Conservation (phyloP, 805 yeast species). For the Candida sithepensis region DNA sequence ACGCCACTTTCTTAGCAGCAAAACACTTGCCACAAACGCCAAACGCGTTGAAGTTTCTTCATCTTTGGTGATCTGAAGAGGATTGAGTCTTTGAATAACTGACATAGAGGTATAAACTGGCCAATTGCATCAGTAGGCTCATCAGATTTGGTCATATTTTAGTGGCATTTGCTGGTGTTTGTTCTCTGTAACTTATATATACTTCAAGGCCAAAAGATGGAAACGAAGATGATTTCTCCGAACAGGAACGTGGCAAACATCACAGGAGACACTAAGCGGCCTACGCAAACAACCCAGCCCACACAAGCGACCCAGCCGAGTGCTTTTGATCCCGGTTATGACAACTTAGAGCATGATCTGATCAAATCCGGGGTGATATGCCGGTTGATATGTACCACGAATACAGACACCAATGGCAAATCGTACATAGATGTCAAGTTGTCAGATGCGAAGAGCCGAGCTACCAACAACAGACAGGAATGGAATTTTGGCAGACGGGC, state of each 20-base stretch:
- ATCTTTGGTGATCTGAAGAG: neutral
- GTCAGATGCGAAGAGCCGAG: constrained; percentile 11
- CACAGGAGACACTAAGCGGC: constrained; percentile 3
- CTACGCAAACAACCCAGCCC: constrained; percentile 23
- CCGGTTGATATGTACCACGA: constrained; percentile 32
- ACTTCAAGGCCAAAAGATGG: neutral
- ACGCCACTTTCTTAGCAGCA: neutral
- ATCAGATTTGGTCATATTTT: neutral
- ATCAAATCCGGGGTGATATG: constrained; percentile 32
- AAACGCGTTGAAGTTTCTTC: neutral
- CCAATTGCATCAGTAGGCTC: neutral
- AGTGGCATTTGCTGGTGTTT: neutral
- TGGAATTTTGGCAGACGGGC: constrained; percentile 66
- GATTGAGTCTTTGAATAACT: too few species aligned
- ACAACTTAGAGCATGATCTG: constrained; percentile 24
- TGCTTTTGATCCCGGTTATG: constrained; percentile 24
- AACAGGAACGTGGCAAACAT: neutral
- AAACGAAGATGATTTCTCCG: neutral
- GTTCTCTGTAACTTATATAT: neutral
- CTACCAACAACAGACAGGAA: constrained; percentile 21
- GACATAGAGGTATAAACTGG: neutral
- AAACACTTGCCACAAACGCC: neutral
- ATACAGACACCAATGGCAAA: constrained; percentile 20
- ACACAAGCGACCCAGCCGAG: constrained; percentile 39
- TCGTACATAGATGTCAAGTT: constrained; percentile 30